phyloP scores from a whole-genome alignment of 2,329 filamentous ascomycete species.

The Knufia petricola region DNA sequence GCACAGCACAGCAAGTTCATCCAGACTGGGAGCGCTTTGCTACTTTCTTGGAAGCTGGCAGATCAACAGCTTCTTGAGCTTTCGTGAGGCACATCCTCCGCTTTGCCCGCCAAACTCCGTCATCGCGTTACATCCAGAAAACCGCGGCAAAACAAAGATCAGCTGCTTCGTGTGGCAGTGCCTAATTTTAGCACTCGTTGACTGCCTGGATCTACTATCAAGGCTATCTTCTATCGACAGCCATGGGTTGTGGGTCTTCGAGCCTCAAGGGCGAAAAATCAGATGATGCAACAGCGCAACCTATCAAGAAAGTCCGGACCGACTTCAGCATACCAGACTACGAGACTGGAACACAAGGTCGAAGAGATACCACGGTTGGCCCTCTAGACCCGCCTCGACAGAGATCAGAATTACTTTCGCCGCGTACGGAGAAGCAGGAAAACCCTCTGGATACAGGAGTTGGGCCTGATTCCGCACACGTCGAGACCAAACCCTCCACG shows the following conservation, averaged over 20 bases:
- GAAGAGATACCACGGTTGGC: constrained; percentile 14
- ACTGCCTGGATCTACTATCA: not conserved
- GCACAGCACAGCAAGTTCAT: too few relatives aligned
- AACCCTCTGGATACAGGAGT: not conserved
- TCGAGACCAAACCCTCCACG: not conserved
- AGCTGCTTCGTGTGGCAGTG: too few relatives aligned
- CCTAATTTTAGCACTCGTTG: too few relatives aligned
- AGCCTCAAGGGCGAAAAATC: constrained; percentile 20
- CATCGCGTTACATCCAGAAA: too few relatives aligned
- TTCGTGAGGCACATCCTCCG: too few relatives aligned
- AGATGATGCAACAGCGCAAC: constrained; percentile 9
- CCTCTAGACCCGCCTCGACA: not conserved
- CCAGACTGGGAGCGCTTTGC: too few relatives aligned
- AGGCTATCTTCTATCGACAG: not conserved
- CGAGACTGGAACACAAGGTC: constrained; percentile 10
- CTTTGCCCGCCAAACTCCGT: too few relatives aligned
- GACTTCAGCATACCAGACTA: constrained; percentile 21
- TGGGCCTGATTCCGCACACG: not conserved
- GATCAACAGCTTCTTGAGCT: too few relatives aligned
- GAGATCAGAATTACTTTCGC: not conserved
- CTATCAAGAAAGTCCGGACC: constrained; percentile 16
- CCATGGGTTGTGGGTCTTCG: constrained; percentile 21
- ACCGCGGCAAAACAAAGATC: too few relatives aligned
- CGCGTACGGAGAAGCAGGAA: not conserved
- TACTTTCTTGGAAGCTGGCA: too few relatives aligned